Conservation (phyloP, 345 rosid species). For the Camelina laxa region DNA sequence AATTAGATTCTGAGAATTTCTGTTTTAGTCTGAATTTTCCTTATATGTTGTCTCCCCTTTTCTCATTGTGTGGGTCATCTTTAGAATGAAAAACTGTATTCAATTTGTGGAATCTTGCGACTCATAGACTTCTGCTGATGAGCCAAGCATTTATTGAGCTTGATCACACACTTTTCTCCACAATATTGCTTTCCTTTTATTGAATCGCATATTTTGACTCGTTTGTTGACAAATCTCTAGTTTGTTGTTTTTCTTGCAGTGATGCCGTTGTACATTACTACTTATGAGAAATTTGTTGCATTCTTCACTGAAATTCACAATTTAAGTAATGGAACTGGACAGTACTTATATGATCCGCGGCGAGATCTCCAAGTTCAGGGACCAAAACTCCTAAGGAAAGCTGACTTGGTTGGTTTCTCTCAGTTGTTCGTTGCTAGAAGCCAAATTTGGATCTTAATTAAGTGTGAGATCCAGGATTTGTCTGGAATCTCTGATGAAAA, state of each 20-base stretch:
- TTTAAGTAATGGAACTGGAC: neutral
- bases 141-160: neutral
- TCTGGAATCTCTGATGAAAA: neutral
- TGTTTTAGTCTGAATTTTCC: neutral
- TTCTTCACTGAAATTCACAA: too few relatives aligned
- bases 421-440: neutral
- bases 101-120: neutral
- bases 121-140: neutral
- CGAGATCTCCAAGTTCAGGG: neutral
- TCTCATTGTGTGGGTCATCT: neutral
- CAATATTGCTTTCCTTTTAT: neutral
- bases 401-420: neutral
- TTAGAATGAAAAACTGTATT: neutral
- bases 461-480: neutral
- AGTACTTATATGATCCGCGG: neutral
- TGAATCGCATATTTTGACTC: neutral
- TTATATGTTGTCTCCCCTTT: neutral
- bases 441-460: neutral
- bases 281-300: neutral
- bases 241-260: neutral
- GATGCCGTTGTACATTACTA: neutral
- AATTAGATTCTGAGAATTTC: neutral
- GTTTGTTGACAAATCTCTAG: neutral
- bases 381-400: neutral
- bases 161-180: neutral